phyloP scores from a whole-genome alignment of 805 yeast species.

The Suhomyces sp. region DNA sequence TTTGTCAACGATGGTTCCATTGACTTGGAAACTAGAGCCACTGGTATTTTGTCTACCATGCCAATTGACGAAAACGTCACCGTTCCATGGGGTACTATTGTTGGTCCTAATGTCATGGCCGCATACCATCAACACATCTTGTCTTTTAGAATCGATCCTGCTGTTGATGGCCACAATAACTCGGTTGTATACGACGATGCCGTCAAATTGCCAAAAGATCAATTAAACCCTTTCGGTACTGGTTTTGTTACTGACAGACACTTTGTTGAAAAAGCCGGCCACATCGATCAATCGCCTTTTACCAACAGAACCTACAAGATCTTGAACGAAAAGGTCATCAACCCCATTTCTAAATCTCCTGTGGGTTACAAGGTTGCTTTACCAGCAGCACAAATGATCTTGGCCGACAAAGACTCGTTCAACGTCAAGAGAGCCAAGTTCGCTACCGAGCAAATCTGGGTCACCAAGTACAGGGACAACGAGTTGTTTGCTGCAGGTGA shows the following conservation, averaged over 20 bases:
- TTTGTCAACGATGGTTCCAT: constrained; percentile 78
- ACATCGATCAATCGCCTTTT: constrained; percentile 70
- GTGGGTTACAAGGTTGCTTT: constrained; percentile 72
- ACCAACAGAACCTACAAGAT: constrained; percentile 73
- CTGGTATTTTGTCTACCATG: constrained; percentile 84
- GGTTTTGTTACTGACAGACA: constrained; percentile 67
- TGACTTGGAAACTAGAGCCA: constrained; percentile 76
- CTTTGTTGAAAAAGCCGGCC: constrained; percentile 66
- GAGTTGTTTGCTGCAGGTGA: constrained; percentile 80
- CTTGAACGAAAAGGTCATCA: constrained; percentile 68
- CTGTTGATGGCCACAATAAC: constrained; percentile 77
- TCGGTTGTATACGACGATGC: constrained; percentile 71
- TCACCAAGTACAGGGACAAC: constrained; percentile 71
- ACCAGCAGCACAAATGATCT: constrained; percentile 74
- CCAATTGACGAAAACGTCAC: constrained; percentile 67
- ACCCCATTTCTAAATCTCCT: constrained; percentile 66
- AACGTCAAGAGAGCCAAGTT: constrained; percentile 69
- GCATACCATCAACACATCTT: constrained; percentile 82
- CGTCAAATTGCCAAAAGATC: constrained; percentile 54
- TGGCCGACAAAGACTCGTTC: constrained; percentile 61
- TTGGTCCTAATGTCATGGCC: constrained; percentile 80
- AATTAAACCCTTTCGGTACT: constrained; percentile 61
- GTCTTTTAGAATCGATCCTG: constrained; percentile 78
- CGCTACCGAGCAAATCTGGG: constrained; percentile 80
- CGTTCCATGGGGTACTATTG: constrained; percentile 72